Conservation (phyloP, 2,329 filamentous ascomycete genomes). For the Escovopsis sp. region DNA sequence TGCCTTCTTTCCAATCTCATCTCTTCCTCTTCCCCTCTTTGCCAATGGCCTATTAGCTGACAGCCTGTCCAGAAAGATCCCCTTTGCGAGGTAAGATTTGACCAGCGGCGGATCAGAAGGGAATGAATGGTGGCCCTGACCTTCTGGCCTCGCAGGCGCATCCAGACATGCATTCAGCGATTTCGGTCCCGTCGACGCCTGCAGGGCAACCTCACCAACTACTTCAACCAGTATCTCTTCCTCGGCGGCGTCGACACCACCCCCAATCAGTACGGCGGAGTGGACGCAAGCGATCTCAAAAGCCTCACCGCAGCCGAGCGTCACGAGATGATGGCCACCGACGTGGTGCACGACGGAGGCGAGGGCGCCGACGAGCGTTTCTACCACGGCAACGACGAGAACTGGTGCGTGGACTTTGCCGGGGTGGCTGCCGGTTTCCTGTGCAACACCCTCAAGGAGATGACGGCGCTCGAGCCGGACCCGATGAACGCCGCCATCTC, state of each 20-base stretch:
- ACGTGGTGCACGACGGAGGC: constrained; percentile 35
- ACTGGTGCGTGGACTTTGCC: constrained; percentile 69
- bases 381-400: constrained; percentile 34
- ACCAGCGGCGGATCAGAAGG: too few species aligned
- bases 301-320: constrained; percentile 41
- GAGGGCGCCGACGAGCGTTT: constrained; percentile 26
- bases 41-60: too few species aligned
- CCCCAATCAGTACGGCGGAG: constrained; percentile 42
- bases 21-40: too few species aligned
- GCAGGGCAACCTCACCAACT: constrained; percentile 38
- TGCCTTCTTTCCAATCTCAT: too few species aligned
- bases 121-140: too few species aligned
- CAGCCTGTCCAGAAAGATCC: constrained; percentile 23
- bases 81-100: constrained; percentile 50
- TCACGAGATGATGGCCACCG: constrained; percentile 46
- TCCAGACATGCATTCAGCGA: constrained; percentile 71
- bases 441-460: constrained; percentile 40
- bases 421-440: constrained; percentile 65
- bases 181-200: constrained; percentile 67
- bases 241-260: constrained; percentile 63
- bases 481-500: constrained; percentile 43
- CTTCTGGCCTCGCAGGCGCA: too few species aligned
- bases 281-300: constrained; percentile 37
- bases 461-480: constrained; percentile 38
- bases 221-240: constrained; percentile 68